These are phyloP conservation scores for Magnusiomyces clavatus DNA, from an alignment of 1,139 yeast genomes.

Conservation along the genomic window DNA sequence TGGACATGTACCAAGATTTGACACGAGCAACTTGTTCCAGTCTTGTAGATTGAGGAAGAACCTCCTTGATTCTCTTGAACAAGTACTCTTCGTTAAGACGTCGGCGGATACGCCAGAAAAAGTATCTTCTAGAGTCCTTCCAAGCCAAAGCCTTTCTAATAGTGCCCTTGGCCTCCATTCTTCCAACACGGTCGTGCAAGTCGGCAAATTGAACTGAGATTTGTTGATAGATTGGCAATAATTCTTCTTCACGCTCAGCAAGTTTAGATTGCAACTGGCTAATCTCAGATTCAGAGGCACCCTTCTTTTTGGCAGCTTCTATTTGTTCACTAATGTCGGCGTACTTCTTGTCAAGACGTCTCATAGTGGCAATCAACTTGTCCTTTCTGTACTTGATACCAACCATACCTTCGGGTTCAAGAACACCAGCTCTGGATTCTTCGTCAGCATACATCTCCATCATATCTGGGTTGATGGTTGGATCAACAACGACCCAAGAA, in stretches of 20 bases:
- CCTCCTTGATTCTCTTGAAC: constrained; percentile 63
- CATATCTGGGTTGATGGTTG: constrained; percentile 91
- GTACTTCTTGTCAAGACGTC: constrained; percentile 74
- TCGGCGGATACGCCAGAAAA: constrained; percentile 98
- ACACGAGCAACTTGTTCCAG: constrained; percentile 80
- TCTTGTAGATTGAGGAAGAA: constrained; percentile 53
- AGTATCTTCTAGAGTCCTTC: constrained; percentile 84
- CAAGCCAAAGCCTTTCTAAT: constrained; percentile 80
- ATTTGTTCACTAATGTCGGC: constrained; percentile 58
- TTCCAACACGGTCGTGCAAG: constrained; percentile 92
- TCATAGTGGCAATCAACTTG: constrained; percentile 81
- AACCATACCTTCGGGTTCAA: constrained; percentile 99
- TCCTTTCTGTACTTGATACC: constrained; percentile 96
- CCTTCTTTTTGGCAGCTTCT: constrained; percentile 34
- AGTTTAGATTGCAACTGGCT: constrained; percentile 58
- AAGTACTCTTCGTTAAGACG: constrained; percentile 90
- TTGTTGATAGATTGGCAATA: constrained; percentile 86
- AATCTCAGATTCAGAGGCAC: constrained; percentile 54
- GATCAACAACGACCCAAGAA: constrained; percentile 99
- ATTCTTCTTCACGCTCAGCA: constrained; percentile 66
- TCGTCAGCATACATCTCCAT: constrained; percentile 99
- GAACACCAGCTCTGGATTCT: constrained; percentile 95
- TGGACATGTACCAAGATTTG: constrained; percentile 74
- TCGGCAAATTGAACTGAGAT: constrained; percentile 95
- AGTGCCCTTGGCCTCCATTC: constrained; percentile 93